These are phyloP conservation scores for Cyanodermella asteris DNA, from an alignment of 2,329 filamentous ascomycete genomes.

Conservation along the genomic window DNA sequence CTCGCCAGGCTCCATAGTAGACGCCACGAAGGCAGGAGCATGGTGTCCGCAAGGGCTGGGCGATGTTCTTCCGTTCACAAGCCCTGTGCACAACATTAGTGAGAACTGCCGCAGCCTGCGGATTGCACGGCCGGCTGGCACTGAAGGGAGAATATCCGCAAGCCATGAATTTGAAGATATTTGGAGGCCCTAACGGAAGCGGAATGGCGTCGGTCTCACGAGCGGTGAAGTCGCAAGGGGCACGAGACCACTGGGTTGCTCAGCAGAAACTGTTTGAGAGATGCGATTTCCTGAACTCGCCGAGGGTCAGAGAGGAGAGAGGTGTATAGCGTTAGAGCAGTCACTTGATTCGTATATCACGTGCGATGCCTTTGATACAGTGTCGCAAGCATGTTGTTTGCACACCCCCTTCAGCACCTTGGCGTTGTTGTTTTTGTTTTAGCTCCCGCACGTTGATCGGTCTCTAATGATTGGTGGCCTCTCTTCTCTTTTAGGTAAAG, in stretches of 20 bases:
- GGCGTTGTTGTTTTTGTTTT: too few species aligned
- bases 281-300: constrained; percentile 10
- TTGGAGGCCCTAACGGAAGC: constrained; percentile 1
- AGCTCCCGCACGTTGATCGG: too few species aligned
- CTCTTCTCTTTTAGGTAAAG: too few species aligned
- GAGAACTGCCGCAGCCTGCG: constrained; percentile 11
- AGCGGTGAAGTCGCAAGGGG: neutral
- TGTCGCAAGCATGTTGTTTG: too few species aligned
- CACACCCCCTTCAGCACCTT: too few species aligned
- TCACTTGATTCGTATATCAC: too few species aligned
- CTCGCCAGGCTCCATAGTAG: constrained; percentile 9
- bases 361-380: too few species aligned
- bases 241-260: constrained; percentile 5
- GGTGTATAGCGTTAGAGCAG: too few species aligned
- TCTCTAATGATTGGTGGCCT: too few species aligned
- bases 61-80: constrained; percentile 10
- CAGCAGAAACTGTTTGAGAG: constrained; percentile 10
- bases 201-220: neutral
- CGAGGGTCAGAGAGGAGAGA: too few species aligned
- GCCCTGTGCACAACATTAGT: constrained; percentile 9
- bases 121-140: constrained; percentile 8
- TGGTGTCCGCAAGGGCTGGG: constrained; percentile 15
- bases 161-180: constrained; percentile 1
- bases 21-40: constrained; percentile 12
- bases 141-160: constrained; percentile 1